Base-by-base conservation (phyloP, 1,284 basidiomycete species). In the Apiotrichum porosum region DNA sequence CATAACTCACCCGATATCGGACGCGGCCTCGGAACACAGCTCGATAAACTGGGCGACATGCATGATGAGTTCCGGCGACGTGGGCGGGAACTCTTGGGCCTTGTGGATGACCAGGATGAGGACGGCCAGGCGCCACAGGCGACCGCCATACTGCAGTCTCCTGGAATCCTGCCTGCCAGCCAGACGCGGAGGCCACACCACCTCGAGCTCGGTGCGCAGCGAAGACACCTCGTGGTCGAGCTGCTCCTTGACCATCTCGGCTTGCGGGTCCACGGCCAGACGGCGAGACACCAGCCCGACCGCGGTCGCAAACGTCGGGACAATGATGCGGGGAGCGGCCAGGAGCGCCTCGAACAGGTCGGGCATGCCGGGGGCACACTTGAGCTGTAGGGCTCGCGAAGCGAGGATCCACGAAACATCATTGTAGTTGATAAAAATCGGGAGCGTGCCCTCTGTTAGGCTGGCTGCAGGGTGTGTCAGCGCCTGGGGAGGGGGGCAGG, bases 301-400 rank as follows among this genome's bases (percentile, higher is more conserved):
- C 1, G 46, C 40, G 2, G 22, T 26, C 15, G 35, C 46, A 14
- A 48, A 37, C 12, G 36, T 36, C 2, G 46, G 46, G 13, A 48
- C 37, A 14, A 42, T 23, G 14, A 48, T 42, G 8, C 46, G 40
- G 13, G 46, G 46, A 1, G 40, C 18, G 28, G 18, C 23, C 30
- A 42, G 34, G n/a, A 48, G 19, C 19, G 40, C 30, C 30, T 48
- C 40, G 30, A 48, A 48, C 21, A 48, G 28, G 18, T 48, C 46
- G 3, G 46, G 46, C 10, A 42, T 35, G 9, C 28, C 31, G 0
- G 46, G 46, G 19, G 21, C 21, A 28, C 42, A 31, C 4, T 38
- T 33, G 19, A 48, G 28, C 36, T 48, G 46, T 22, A 48, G 46
- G 9, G 46, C 46, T n/a, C 46, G 46, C 28, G 35, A 33, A 23